Base-by-base conservation (phyloP, 208 protist genomes). In the Wallacemonas collosoma region DNA sequence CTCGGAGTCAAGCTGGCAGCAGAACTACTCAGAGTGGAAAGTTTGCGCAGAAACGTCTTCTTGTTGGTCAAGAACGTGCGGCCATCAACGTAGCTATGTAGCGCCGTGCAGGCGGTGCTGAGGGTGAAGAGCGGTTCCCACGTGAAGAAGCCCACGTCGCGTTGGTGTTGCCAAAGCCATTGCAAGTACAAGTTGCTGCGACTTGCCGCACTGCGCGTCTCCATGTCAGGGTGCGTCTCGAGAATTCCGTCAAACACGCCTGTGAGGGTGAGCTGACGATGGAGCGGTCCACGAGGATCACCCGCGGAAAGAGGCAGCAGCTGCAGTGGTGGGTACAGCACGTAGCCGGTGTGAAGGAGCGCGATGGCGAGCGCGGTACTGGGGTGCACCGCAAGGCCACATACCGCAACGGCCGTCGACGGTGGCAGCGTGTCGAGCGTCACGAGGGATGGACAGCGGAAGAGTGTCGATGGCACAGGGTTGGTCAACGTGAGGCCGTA, bases 371-470 rank as follows among this genome's bases (percentile, higher is more conserved):
- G 53, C 2, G 71, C 72, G 57, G 69, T 77, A 4, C 85, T 86
- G 3, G 87, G 81, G 68, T 96, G 91, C 44, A 93, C 45, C 2
- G 91, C 76, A 35, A 93, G 68, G 39, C 87, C 87, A 36, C 64
- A 53, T 1, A 96, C 55, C 7, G 56, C 85, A 0, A 77, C 68
- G 47, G 77, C 78, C 5, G 55, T 75, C 12, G 74, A 44, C 26
- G 44, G 15, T 14, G 81, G 81, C 61, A 87, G 66, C 15, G 68
- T 56, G 17, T 63, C 71, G 43, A 47, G 57, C 4, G 70, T 77
- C 15, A 77, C 76, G n/a, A 84, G 68, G 12, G 73, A 62, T 4
- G 71, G 45, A 62, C 90, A 91, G 54, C 77, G 79, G 54, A 95
- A 72, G 48, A 93, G 77, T 11, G 67, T 58, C n/a, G 68, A 76